These are phyloP conservation scores for Tolypocladium inflatum DNA, from an alignment of 2,329 filamentous ascomycete genomes.

Conservation along the genomic window DNA sequence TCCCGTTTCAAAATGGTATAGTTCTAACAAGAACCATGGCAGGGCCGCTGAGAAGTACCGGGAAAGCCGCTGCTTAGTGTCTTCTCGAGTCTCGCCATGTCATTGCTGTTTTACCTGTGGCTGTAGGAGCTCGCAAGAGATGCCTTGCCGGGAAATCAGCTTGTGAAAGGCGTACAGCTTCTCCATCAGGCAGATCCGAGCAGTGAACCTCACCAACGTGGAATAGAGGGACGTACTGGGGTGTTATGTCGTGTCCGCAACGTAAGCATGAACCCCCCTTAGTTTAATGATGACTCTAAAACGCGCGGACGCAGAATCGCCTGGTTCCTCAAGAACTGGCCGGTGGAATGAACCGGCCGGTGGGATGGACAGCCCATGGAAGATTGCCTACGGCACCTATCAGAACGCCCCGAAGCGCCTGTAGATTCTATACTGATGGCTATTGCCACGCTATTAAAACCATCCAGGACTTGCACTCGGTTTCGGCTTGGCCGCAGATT, in stretches of 20 bases:
- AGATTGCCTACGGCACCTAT: conserved; percentile 35
- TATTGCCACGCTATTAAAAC: conserved; percentile 14
- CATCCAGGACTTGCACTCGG: not conserved
- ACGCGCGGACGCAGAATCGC: conserved; percentile 5
- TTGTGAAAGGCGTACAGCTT: conserved; percentile 5
- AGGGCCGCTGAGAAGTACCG: conserved; percentile 7
- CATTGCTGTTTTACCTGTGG: conserved; percentile 8
- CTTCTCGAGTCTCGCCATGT: conserved; percentile 7
- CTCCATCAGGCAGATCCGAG: conserved; percentile 7
- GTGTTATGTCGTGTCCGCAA: not conserved
- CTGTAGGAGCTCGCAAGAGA: conserved; percentile 6
- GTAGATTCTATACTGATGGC: conserved; percentile 36
- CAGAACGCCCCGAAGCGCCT: conserved; percentile 28
- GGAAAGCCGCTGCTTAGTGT: conserved; percentile 6
- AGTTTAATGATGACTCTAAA: not conserved
- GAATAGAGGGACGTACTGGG: not conserved
- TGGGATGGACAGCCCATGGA: conserved; percentile 47
- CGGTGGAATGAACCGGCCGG: conserved; percentile 33
- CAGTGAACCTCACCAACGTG: not conserved
- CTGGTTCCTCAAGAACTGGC: conserved; percentile 24
- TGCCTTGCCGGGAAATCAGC: conserved; percentile 7
- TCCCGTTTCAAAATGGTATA: not conserved
- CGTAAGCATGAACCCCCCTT: not conserved
- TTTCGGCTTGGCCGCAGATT: not conserved
- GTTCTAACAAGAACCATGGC: not conserved